Base-by-base conservation (phyloP, 345 rosid genomes). In the Hirschfeldia incana region DNA sequence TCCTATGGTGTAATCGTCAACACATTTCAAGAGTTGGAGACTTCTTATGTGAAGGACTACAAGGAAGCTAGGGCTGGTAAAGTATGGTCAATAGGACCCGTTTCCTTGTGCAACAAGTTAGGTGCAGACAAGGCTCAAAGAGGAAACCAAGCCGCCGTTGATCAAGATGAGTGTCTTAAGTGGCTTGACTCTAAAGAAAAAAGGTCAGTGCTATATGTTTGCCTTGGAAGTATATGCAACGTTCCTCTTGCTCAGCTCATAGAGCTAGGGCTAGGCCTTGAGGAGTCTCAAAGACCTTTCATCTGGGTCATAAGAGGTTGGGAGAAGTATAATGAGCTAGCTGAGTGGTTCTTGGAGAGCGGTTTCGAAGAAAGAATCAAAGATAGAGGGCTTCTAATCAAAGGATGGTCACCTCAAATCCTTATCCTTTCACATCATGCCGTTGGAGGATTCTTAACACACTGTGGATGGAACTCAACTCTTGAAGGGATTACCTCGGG, bases 41-140 rank as follows among this genome's bases (percentile, higher is more conserved):
- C 79, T 2, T 72, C 60, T 15, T 85, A 84, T 69, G 78, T 83
- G 4, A 39, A 73, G 65, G 81, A 66, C 60, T 88, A 81, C 65
- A 72, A 44, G 8, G 76, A 81, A 3, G 74, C 66, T 6, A 83
- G 63, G 67, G 78, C 60, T 1, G 78, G 70, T 3, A 83, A 82
- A 36, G 78, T 76, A 10, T 86, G 92, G 90, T 83, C 85, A 12
- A 33, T 86, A 4, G 89, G 89, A 42, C 90, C 88, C 0, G 81
- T 89, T 67, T 85, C 86, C 9, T 66, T 81, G 2, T 82, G 81
- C 65, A 83, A 85, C 75, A 76, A 78, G 63, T 17, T 37, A 2
- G 68, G 32, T 0, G 11, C 1, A 1, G 86, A 86, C n/a, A 81
- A 69, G 68, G 83, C 85, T 0, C 80, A 80, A 10, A 87, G 88